Evolutionary conservation across 202 grass and related monocot species (phyloP).

Genomic region (Elaeis oleifera): DNA sequence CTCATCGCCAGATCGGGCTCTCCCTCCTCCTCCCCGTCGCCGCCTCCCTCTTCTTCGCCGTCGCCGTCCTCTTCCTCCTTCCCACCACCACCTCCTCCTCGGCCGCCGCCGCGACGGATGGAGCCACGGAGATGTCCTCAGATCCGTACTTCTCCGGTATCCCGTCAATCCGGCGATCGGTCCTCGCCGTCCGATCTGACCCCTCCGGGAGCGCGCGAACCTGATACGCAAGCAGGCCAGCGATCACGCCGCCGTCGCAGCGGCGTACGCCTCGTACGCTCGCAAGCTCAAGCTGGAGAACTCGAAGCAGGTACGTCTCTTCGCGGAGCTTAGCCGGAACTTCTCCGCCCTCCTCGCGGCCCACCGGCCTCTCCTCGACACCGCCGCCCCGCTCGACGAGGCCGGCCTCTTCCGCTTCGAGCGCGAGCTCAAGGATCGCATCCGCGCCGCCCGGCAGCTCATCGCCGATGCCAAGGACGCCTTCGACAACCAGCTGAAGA

Average conservation of each 20-base stretch:
- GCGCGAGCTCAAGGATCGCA: constrained; percentile 68
- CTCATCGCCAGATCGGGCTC: too few relatives aligned
- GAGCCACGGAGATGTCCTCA: not conserved
- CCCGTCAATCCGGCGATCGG: too few relatives aligned
- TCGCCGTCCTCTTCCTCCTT: constrained; percentile 3
- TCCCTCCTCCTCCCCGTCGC: not conserved
- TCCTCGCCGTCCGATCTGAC: constrained; percentile 11
- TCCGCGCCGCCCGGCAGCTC: constrained; percentile 57
- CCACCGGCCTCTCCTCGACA: constrained; percentile 4
- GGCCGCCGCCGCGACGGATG: not conserved
- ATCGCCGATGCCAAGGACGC: constrained; percentile 70
- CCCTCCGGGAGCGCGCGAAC: constrained; percentile 34
- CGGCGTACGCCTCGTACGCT: constrained; percentile 58
- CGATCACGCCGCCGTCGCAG: constrained; percentile 50
- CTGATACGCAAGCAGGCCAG: constrained; percentile 81
- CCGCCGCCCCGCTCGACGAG: constrained; percentile 4
- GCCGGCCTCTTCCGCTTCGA: constrained; percentile 8
- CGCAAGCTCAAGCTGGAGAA: constrained; percentile 78
- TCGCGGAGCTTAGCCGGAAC: constrained; percentile 23
- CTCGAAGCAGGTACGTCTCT: constrained; percentile 67
- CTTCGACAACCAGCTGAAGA: constrained; percentile 97
- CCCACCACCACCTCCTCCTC: not conserved
- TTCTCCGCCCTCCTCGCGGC: constrained; percentile 8
- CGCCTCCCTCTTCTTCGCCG: constrained; percentile 2
- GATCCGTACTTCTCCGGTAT: not conserved